These are phyloP conservation scores for Tuber borchii DNA, from an alignment of 495 filamentous ascomycete genomes.

Conservation along the genomic window DNA sequence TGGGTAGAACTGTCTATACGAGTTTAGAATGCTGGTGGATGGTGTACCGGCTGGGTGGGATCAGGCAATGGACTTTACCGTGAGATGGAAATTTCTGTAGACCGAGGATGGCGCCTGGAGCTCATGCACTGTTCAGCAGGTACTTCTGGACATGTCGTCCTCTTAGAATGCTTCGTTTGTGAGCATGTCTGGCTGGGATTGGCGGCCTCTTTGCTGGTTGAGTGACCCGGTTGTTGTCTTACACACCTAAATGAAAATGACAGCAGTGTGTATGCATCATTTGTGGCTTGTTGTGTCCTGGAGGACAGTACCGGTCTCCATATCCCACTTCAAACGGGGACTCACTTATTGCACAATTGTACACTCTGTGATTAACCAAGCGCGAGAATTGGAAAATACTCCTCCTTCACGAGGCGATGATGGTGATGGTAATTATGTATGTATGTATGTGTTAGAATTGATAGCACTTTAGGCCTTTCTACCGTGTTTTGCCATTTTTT, in stretches of 20 bases:
- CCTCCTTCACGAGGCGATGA: background rate
- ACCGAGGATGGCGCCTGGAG: background rate
- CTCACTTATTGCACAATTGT: background rate
- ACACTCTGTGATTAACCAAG: background rate
- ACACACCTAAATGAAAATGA: background rate
- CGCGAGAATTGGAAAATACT: background rate
- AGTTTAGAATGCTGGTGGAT: background rate
- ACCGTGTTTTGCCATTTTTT: background rate
- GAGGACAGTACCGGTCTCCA: background rate
- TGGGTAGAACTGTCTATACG: background rate
- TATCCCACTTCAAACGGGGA: background rate
- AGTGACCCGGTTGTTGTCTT: background rate
- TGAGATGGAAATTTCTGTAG: background rate
- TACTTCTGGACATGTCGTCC: background rate
- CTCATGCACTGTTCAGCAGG: background rate
- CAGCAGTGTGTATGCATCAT: background rate
- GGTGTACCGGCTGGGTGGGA: background rate
- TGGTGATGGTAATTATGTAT: background rate
- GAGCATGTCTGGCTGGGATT: background rate
- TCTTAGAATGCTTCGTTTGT: background rate
- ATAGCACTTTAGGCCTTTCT: background rate
- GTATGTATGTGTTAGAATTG: background rate
- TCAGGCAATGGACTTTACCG: background rate
- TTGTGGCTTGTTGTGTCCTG: background rate
- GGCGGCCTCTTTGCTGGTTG: background rate